Base-by-base conservation (phyloP, 768 basidiomycete genomes). In the Sarcodon aspratus region DNA sequence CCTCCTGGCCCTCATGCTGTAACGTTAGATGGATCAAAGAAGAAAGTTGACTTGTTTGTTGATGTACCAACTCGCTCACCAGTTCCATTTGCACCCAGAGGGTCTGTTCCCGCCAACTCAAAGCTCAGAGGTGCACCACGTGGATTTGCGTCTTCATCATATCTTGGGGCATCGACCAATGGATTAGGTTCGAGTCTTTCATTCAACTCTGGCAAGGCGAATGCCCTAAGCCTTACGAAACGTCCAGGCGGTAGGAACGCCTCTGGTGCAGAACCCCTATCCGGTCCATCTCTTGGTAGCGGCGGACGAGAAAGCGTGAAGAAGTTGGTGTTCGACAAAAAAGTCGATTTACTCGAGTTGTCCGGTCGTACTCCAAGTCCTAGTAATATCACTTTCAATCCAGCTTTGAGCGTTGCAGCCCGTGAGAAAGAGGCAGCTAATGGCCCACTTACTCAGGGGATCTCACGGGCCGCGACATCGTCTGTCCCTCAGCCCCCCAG, bases 321-420 rank as follows among this genome's bases (percentile, higher is more conserved):
- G 71, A 95, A 95, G 61, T 74, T 97, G 50, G 82, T 92, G 35
- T 62, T 96, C 52, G 86, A 92, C 59, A 92, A 87, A 66, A 90
- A 83, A 60, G 70, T 88, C 12, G 84, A 90, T 52, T 57, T 90
- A 46, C 83, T 89, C 57, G 55, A 53, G 48, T 42, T 15, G 40
- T 27, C 21, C 21, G 21, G 21, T 27, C 21, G 5, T 27, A 27
- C 27, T n/a, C 40, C 40, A 15, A 60, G 58, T 42, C 58, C 63
- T 13, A 53, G 54, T 21, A 47, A 50, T 18, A 72, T 87, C 46
- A 75, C 76, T 0, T 90, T 90, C 60, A 89, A 76, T 55, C 82
- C 87, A 31, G 80, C 80, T 7, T 66, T 89, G 47, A 80, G 83
- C 52, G 74, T 83, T 48, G 85, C 85, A 44, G 78, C 80, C 3